Evolutionary conservation across 176 grass and related monocot species (phyloP), one percentile per base, ranked within the genome.

Genomic region (Musa beccarii): DNA sequence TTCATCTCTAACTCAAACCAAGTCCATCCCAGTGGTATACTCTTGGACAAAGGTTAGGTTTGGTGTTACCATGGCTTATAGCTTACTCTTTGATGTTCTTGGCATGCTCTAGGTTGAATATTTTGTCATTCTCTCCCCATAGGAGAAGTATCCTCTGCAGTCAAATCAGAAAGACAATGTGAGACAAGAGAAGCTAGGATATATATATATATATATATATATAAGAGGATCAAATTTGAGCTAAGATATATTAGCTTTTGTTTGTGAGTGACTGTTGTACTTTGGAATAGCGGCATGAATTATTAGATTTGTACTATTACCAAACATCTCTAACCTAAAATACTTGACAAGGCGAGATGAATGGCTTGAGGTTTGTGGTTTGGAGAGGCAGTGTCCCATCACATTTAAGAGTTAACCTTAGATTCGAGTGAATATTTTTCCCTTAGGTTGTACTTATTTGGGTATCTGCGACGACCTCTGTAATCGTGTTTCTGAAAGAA

Each of bases 121-220:
- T 81, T 70, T 97, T 93, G 80, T 97, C 94, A 49, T 91, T 80
- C 81, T 89, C 88, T 17, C 94, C 94, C 94, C 94, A 98, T 24
- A 93, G 53, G 19, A 98, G 65, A 0, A 89, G 82, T 76, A 98
- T 93, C 89, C 85, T 98, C 94, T 97, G 84, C 67, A 52, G 26
- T 21, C 73, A 83, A 90, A 59, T 52, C 0, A 80, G 19, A 53
- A 67, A 22, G 66, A 0, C 34, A 63, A 2, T 67, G 51, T 63
- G 12, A 29, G 16, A 52, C 17, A 10, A 9, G 6, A n/a, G 14
- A 81, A 22, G 22, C 22, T 22, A 22, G 22, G 0, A 22, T 22
- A 22, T 22, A 22, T 22, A 22, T 22, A 22, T 22, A 22, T 22
- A 22, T 22, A 22, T 22, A 22, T 22, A 22, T 22, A 22, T 22